Evolutionary conservation across 768 basidiomycete genomes (phyloP).

Genomic region (Suillus bovinus): DNA sequence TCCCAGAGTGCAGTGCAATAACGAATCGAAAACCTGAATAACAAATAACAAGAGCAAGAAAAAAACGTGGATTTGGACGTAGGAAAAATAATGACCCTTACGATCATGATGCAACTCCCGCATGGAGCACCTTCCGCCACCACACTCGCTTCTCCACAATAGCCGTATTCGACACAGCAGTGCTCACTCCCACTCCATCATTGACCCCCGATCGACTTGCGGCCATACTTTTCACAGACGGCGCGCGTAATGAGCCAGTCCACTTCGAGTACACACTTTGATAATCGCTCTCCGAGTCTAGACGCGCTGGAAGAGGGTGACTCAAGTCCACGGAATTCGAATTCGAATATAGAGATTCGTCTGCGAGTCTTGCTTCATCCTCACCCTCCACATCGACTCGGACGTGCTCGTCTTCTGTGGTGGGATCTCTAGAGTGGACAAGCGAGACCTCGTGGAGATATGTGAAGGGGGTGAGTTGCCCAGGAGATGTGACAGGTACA

Average conservation of each 20-base stretch:
- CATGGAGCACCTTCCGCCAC: constrained; percentile 33
- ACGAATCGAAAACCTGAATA: constrained; percentile 1
- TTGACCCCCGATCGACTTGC: constrained; percentile 6
- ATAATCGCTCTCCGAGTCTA: constrained; percentile 26
- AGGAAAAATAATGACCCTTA: neutral
- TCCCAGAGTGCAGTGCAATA: neutral
- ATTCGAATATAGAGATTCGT: constrained; percentile 24
- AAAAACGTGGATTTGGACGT: neutral
- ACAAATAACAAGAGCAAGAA: constrained; percentile 7
- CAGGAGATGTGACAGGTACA: constrained; percentile 39
- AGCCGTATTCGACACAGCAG: neutral
- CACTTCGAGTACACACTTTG: constrained; percentile 30
- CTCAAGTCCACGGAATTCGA: constrained; percentile 20
- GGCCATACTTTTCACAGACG: constrained; percentile 24
- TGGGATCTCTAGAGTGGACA: neutral
- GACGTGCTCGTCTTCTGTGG: neutral
- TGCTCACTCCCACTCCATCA: neutral
- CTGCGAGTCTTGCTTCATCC: constrained; percentile 12
- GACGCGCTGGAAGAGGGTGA: neutral
- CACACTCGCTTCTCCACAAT: constrained; percentile 25
- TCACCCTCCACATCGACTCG: neutral
- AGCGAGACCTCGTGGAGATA: constrained; percentile 33
- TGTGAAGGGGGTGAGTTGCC: constrained; percentile 36
- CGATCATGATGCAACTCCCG: neutral
- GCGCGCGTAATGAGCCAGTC: constrained; percentile 12